These are phyloP conservation scores for Madurella mycetomatis DNA, from an alignment of 2,329 filamentous ascomycete genomes.

Conservation along the genomic window DNA sequence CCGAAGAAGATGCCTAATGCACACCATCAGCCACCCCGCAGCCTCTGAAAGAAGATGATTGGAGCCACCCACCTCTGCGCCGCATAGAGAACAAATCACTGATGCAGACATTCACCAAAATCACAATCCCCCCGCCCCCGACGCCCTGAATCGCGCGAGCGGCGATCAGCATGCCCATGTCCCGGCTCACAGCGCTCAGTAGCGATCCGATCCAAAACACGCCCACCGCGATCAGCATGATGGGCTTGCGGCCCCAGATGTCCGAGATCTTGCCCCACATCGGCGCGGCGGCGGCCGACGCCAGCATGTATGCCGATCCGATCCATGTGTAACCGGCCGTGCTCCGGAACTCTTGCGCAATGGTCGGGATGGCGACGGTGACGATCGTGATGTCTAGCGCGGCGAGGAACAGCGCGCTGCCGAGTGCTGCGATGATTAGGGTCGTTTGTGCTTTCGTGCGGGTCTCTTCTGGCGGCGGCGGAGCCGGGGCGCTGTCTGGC, in stretches of 20 bases:
- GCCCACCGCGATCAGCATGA: constrained; percentile 43
- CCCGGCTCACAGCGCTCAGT: constrained; percentile 42
- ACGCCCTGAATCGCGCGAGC: constrained; percentile 48
- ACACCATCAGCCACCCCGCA: background rate
- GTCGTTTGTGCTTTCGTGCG: constrained; percentile 31
- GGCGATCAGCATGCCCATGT: constrained; percentile 45
- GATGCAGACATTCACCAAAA: constrained; percentile 51
- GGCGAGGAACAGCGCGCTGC: constrained; percentile 39
- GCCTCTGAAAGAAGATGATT: background rate
- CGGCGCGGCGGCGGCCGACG: constrained; percentile 61
- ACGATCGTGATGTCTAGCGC: constrained; percentile 54
- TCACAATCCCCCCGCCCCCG: constrained; percentile 48
- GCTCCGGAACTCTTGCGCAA: constrained; percentile 54
- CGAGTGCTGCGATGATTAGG: constrained; percentile 38
- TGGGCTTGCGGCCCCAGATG: constrained; percentile 54
- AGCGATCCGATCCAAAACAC: constrained; percentile 52
- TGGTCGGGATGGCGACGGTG: constrained; percentile 58
- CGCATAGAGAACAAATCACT: constrained; percentile 50
- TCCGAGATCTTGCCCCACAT: constrained; percentile 65
- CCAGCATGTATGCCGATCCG: constrained; percentile 67
- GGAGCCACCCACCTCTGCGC: constrained; percentile 25
- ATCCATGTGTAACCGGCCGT: constrained; percentile 73
- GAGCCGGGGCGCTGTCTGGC: no score
- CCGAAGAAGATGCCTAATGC: constrained; percentile 51
- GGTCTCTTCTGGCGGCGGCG: constrained; percentile 25